Base-by-base conservation (phyloP, 768 basidiomycete genomes). In the Kwoniella mangroviensis region DNA sequence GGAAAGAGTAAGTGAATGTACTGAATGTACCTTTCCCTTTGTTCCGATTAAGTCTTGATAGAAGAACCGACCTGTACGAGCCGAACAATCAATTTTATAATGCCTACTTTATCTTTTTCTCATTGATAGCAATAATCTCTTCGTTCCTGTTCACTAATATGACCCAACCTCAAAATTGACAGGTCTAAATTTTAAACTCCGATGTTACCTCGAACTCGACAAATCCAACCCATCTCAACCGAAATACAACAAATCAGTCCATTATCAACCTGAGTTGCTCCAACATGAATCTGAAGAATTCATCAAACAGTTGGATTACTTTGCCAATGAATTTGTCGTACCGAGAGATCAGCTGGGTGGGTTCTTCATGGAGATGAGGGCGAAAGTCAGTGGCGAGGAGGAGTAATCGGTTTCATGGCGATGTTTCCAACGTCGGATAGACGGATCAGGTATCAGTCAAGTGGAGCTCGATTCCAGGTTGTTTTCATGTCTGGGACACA, bases 161-260 rank as follows among this genome's bases (percentile, higher is more conserved):
- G 13, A 21, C n/a, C 52, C 45, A 49, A 49, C 45, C 45, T 49
- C 0, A 49, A 19, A 49, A 17, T 13, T 21, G 17, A 15, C 51
- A 82, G 81, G 78, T 56, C 56, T 82, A 13, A 79, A 76, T 43
- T 83, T 80, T 78, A 78, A 78, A 59, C 74, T 81, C 1, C 68
- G 73, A 34, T 70, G 70, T n/a, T 83, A 68, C 69, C 79, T 69
- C 55, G 65, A 78, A 63, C 62, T 74, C 57, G 75, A 74, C 58
- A 65, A 65, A 7, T 52, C 63, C n/a, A 61, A 61, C 51, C 62
- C 53, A 21, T 43, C 67, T 51, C 64, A 56, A 41, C 59, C 66
- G 19, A 66, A 63, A 21, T 65, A 73, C 53, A 68, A 42, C 21
- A 67, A 54, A 64, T 59, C 61, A 15, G 67, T 81, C 51, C 72